phyloP scores from a whole-genome alignment of 768 basidiomycete genomes.

The Trametes cingulata region DNA sequence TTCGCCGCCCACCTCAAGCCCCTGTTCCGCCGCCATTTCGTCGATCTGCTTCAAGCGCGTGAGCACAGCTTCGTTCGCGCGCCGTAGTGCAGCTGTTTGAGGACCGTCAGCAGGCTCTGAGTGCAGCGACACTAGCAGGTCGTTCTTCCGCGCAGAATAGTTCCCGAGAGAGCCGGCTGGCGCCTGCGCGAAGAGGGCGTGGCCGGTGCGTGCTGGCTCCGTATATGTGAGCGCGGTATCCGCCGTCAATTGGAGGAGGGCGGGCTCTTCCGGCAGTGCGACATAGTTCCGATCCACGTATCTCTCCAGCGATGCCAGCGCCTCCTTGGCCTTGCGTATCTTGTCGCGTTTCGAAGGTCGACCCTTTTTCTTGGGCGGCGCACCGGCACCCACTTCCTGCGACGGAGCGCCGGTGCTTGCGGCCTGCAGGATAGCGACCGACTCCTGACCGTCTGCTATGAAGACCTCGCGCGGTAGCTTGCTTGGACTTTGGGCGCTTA shows the following conservation, averaged over 20 bases:
- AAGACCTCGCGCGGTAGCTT: slow-evolving; percentile 70
- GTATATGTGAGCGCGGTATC: background rate
- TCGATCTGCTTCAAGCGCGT: slow-evolving; percentile 55
- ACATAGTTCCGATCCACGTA: slow-evolving; percentile 46
- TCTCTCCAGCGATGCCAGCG: slow-evolving; percentile 48
- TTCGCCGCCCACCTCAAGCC: slow-evolving; percentile 43
- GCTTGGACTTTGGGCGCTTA: slow-evolving; percentile 59
- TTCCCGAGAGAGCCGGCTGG: slow-evolving; percentile 35
- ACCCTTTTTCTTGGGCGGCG: slow-evolving; percentile 53
- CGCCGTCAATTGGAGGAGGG: background rate
- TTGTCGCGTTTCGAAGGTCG: slow-evolving; percentile 65
- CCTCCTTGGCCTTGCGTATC: slow-evolving; percentile 51
- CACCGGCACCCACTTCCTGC: background rate
- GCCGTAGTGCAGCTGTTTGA: slow-evolving; percentile 37
- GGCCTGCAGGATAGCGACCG: slow-evolving; percentile 24
- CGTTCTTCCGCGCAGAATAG: slow-evolving; percentile 47
- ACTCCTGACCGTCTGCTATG: slow-evolving; percentile 37
- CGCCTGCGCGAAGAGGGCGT: slow-evolving; percentile 24
- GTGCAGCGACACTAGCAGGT: slow-evolving; percentile 41
- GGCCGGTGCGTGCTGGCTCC: background rate
- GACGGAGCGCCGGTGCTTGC: background rate
- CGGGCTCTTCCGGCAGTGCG: slow-evolving; percentile 7
- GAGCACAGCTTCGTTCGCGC: slow-evolving; percentile 51
- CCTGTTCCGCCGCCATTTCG: slow-evolving; percentile 42
- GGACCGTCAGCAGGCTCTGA: slow-evolving; percentile 11